Evolutionary conservation across 2,329 filamentous ascomycete species (phyloP), one percentile per base, ranked within the genome.

Genomic region (Plenodomus lindquistii): DNA sequence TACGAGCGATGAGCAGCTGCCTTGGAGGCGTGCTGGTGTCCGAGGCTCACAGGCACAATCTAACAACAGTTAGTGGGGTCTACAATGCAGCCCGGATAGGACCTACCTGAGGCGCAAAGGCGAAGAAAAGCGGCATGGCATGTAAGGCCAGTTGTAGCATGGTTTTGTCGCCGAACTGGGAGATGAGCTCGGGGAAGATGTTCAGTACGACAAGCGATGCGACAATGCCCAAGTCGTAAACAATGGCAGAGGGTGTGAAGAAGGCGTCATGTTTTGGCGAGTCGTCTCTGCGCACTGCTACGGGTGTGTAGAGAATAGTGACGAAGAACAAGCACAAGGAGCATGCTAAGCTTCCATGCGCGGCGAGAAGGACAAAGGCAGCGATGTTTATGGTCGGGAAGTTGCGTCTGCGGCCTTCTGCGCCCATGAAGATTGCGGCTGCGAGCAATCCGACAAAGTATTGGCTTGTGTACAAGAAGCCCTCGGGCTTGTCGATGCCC

Each of bases 261-360:
- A 75, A 65, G 41, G 51, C 64, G 55, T 59, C 71, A 37, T 50
- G 63, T 54, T 47, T 63, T 35, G 49, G 67, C 38, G 42, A 61
- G 48, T 58, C 69, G 17, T 49, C 60, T 44, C 47, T 62, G 64
- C 61, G 70, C 43, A 81, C 51, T 1, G 81, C 79, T 4, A 79
- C 64, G 1, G 82, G 82, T 0, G 80, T 83, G 20, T 85, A 75
- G 9, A 85, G 71, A 21, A 86, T 71, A 7, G 81, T 78, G 9
- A 85, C 62, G 60, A 82, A 85, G 71, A 87, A 87, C 22, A 87
- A 69, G 56, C 84, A 86, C 66, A 84, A 80, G 2, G 83, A 81
- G 57, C 82, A 85, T 0, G 82, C 84, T 10, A 87, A 70, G 46
- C 78, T 82, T 44, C 85, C 78, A 4, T 84, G 72, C 44, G 86